phyloP scores from a whole-genome alignment of 2,329 filamentous ascomycete species.

The Trichoderma pleuroti region DNA sequence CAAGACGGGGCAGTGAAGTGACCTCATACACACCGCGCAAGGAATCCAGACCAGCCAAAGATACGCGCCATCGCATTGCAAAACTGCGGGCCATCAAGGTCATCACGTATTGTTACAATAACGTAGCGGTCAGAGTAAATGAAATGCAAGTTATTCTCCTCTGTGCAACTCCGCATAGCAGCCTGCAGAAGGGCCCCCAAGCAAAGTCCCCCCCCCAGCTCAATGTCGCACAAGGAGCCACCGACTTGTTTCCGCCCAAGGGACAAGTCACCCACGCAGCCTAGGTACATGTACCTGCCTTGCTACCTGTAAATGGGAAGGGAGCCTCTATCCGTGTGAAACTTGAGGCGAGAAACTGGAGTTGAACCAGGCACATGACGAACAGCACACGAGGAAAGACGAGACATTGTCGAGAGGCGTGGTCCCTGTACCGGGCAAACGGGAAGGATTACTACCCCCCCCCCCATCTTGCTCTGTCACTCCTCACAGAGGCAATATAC shows the following conservation, averaged over 20 bases:
- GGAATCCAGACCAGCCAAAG: background rate
- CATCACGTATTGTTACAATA: constrained; percentile 2
- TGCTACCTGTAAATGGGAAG: background rate
- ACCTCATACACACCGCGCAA: background rate
- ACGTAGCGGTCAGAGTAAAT: constrained; percentile 3
- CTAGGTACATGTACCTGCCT: background rate
- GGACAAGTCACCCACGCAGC: background rate
- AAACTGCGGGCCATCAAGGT: constrained; percentile 6
- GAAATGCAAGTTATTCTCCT: background rate
- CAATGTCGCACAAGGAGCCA: background rate
- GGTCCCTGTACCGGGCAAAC: constrained; percentile 10
- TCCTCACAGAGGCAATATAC: background rate
- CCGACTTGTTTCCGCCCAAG: background rate
- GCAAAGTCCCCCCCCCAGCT: background rate
- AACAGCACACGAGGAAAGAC: background rate
- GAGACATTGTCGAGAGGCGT: background rate
- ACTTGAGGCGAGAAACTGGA: background rate
- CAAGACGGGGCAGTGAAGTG: background rate
- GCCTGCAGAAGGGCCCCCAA: background rate
- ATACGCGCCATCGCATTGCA: background rate
- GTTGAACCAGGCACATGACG: background rate
- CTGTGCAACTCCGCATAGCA: constrained; percentile 15
- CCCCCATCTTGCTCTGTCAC: background rate
- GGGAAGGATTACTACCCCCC: background rate
- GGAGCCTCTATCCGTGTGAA: background rate